These are phyloP conservation scores for Rhizopogon parksii DNA, from an alignment of 1,284 basidiomycete genomes.

Conservation along the genomic window DNA sequence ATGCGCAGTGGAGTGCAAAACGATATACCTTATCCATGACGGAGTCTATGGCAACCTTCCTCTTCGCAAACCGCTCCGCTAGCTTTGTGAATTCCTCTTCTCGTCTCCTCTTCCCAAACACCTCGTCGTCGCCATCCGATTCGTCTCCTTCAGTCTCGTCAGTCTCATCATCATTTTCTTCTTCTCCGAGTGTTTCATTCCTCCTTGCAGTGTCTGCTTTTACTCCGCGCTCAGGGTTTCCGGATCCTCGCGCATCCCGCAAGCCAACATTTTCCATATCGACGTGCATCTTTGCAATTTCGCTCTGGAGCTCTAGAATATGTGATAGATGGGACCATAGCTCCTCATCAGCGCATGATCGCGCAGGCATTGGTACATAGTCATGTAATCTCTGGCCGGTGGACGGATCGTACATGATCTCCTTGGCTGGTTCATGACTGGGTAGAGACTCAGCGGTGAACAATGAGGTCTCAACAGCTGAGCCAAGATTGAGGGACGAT, in stretches of 20 bases:
- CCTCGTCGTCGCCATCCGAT: slow-evolving; percentile 25
- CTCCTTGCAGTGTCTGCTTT: slow-evolving; percentile 13
- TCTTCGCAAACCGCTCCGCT: slow-evolving; percentile 57
- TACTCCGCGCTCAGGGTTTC: slow-evolving; percentile 17
- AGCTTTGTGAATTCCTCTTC: slow-evolving; percentile 63
- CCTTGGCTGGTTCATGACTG: slow-evolving; percentile 16
- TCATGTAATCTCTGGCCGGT: slow-evolving; percentile 39
- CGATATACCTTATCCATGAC: slow-evolving; percentile 63
- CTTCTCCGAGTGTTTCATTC: slow-evolving; percentile 26
- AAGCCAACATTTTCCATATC: slow-evolving; percentile 62
- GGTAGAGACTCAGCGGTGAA: slow-evolving; percentile 14
- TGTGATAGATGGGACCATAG: slow-evolving; percentile 61
- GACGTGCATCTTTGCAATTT: slow-evolving; percentile 63
- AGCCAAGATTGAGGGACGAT: background rate
- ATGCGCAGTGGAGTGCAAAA: background rate
- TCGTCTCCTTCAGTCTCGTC: slow-evolving; percentile 27
- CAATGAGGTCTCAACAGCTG: slow-evolving; percentile 1
- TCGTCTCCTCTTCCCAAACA: slow-evolving; percentile 36
- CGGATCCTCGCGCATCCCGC: slow-evolving; percentile 25
- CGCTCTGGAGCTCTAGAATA: slow-evolving; percentile 61
- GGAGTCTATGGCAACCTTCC: slow-evolving; percentile 57
- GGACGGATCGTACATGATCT: slow-evolving; percentile 44
- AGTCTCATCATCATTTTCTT: slow-evolving; percentile 40
- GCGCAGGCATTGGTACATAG: background rate
- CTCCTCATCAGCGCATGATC: slow-evolving; percentile 29